A percentile compares a stretch with the other conserved stretches of the same genome.
Conservation (phyloP, 1,284 basidiomycete species). For the Pisolithus thermaeus region DNA sequence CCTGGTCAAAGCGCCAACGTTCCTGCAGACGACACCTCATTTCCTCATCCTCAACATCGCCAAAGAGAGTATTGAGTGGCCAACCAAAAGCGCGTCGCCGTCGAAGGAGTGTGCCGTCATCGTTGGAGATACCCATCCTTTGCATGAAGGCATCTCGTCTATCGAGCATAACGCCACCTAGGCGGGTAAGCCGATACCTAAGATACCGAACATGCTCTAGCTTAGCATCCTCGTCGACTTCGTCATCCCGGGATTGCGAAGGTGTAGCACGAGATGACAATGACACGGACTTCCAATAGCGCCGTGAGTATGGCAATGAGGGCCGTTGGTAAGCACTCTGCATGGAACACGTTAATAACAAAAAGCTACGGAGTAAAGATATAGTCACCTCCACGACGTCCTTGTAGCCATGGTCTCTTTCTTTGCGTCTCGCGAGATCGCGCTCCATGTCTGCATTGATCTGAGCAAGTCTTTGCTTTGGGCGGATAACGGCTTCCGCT, state of each 20-base stretch:
- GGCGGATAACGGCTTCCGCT: constrained; percentile 47
- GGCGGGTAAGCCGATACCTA: constrained; percentile 75
- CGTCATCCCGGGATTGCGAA: constrained; percentile 26
- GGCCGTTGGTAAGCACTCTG: constrained; percentile 61
- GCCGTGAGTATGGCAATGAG: constrained; percentile 42
- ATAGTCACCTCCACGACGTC: constrained; percentile 71
- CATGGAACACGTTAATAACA: constrained; percentile 1
- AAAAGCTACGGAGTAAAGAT: neutral
- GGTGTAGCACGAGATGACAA: constrained; percentile 30
- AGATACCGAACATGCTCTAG: constrained; percentile 45
- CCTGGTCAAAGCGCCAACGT: constrained; percentile 66
- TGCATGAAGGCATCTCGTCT: constrained; percentile 44
- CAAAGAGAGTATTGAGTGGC: constrained; percentile 24
- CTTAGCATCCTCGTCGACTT: constrained; percentile 26
- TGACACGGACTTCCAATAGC: constrained; percentile 59
- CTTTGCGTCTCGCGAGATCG: constrained; percentile 61
- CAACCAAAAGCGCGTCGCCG: constrained; percentile 11
- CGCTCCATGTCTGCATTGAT: constrained; percentile 68
- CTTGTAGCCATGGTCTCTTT: constrained; percentile 79
- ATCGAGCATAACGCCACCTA: constrained; percentile 77
- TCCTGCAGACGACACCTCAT: constrained; percentile 43
- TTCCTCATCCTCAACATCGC: constrained; percentile 39
- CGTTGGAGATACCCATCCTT: constrained; percentile 23
- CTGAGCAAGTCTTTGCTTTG: constrained; percentile 58
- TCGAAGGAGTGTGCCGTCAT: constrained; percentile 10